Conservation (phyloP, 768 basidiomycete genomes). For the Boletus coccyginus region DNA sequence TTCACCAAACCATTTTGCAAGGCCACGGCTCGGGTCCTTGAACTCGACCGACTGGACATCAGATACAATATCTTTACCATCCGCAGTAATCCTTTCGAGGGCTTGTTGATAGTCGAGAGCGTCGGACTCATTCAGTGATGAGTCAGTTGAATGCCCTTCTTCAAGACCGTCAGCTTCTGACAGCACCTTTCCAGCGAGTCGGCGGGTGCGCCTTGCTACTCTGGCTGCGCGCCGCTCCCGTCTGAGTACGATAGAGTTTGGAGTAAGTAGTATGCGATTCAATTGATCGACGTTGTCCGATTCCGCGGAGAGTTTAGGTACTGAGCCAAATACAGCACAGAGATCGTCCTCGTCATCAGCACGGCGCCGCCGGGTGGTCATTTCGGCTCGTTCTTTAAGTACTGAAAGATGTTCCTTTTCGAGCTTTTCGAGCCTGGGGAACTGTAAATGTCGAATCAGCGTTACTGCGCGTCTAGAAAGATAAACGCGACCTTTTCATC, state of each 20-base stretch:
- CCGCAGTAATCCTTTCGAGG: slow-evolving; percentile 46
- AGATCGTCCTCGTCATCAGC: slow-evolving; percentile 83
- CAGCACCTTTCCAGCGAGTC: slow-evolving; percentile 32
- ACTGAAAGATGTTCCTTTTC: slow-evolving; percentile 75
- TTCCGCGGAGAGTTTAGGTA: slow-evolving; percentile 33
- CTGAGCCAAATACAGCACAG: slow-evolving; percentile 59
- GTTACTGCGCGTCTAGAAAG: background rate
- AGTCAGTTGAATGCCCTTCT: slow-evolving; percentile 89
- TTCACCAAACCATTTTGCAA: slow-evolving; percentile 57
- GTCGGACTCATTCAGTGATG: slow-evolving; percentile 64
- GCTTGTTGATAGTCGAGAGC: slow-evolving; percentile 67
- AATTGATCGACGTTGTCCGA: slow-evolving; percentile 59
- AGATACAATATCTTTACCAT: slow-evolving; percentile 58
- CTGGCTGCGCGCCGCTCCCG: slow-evolving; percentile 62
- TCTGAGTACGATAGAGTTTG: slow-evolving; percentile 44
- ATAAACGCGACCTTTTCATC: slow-evolving; percentile 71
- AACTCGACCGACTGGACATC: slow-evolving; percentile 89
- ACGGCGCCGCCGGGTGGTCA: slow-evolving; percentile 65
- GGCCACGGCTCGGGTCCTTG: slow-evolving; percentile 71
- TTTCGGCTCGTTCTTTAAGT: slow-evolving; percentile 67
- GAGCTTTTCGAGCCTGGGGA: slow-evolving; percentile 71
- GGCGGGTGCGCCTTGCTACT: slow-evolving; percentile 48
- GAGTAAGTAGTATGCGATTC: slow-evolving; percentile 48
- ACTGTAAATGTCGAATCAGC: slow-evolving; percentile 41
- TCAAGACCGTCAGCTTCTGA: slow-evolving; percentile 38